phyloP scores from a whole-genome alignment of 176 grass and related monocot genomes.

The Eleusine indica region DNA sequence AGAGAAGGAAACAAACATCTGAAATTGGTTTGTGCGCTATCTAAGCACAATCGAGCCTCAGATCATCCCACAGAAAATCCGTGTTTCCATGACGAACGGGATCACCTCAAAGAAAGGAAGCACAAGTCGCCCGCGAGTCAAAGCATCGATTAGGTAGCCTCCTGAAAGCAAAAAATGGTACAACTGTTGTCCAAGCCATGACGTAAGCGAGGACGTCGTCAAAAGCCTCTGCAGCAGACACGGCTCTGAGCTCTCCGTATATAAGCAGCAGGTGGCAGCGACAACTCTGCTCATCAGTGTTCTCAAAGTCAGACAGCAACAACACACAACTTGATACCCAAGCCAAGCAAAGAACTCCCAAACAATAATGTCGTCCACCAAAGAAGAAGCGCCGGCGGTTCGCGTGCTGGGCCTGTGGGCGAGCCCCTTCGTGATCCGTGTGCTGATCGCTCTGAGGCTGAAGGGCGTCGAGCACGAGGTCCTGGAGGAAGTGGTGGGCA shows the following conservation, averaged over 20 bases:
- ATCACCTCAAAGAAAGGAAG: neutral
- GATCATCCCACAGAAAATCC: neutral
- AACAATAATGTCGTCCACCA: neutral
- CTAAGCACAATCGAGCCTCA: neutral
- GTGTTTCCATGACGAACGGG: neutral
- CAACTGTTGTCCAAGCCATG: neutral
- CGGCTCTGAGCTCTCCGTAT: neutral
- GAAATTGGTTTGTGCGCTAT: neutral
- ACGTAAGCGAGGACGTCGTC: neutral
- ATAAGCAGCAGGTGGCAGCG: neutral
- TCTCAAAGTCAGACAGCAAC: neutral
- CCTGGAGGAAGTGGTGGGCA: slow-evolving; percentile 33
- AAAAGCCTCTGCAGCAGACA: neutral
- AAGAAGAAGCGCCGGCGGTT: neutral
- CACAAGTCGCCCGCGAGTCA: neutral
- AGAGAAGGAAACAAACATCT: neutral
- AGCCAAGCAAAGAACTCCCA: neutral
- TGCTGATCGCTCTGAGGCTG: slow-evolving; percentile 42
- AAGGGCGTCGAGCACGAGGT: slow-evolving; percentile 51
- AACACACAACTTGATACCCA: neutral
- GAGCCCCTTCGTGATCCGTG: slow-evolving; percentile 31
- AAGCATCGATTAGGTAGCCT: neutral
- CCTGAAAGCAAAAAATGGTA: neutral
- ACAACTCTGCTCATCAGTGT: neutral
- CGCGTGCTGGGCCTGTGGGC: slow-evolving; percentile 14